Conservation (phyloP, 495 filamentous ascomycete genomes). For the Annulohypoxylon nitens region DNA sequence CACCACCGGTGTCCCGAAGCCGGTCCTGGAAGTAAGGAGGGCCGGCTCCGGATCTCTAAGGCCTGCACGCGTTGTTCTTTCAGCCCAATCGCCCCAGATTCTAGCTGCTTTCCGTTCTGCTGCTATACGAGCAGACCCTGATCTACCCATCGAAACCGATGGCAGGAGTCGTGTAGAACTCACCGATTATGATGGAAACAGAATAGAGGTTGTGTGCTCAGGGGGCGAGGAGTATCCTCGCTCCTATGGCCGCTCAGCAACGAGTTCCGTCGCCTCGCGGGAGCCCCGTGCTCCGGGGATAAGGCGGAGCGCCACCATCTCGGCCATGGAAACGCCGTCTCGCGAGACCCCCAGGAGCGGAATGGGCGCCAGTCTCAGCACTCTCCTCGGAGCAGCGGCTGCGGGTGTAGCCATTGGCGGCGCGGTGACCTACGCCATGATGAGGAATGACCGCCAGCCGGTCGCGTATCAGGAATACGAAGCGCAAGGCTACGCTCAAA, state of each 20-base stretch:
- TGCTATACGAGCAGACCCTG: constrained; percentile 34
- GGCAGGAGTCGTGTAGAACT: constrained; percentile 54
- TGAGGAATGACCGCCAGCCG: constrained; percentile 66
- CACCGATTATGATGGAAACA: constrained; percentile 66
- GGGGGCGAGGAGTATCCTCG: constrained; percentile 47
- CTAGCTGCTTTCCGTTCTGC: constrained; percentile 35
- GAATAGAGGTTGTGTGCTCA: constrained; percentile 59
- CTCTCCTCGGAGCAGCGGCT: constrained; percentile 74
- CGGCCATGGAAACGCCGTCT: constrained; percentile 49
- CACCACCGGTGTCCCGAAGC: constrained; percentile 44
- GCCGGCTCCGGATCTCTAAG: constrained; percentile 47
- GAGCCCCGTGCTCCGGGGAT: constrained; percentile 46
- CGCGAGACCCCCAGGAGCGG: constrained; percentile 54
- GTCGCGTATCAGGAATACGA: constrained; percentile 58
- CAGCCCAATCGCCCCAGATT: constrained; percentile 31
- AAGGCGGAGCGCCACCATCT: constrained; percentile 55
- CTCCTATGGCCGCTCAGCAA: constrained; percentile 49
- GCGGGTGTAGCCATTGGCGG: constrained; percentile 83
- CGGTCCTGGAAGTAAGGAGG: constrained; percentile 57
- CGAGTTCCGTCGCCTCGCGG: constrained; percentile 41
- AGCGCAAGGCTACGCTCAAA: constrained; percentile 35
- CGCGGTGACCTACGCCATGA: constrained; percentile 79
- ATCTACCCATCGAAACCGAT: constrained; percentile 17
- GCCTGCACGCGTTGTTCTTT: constrained; percentile 55
- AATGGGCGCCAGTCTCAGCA: constrained; percentile 62